phyloP scores from a whole-genome alignment of 1,284 basidiomycete species.

The Mycena sp. region DNA sequence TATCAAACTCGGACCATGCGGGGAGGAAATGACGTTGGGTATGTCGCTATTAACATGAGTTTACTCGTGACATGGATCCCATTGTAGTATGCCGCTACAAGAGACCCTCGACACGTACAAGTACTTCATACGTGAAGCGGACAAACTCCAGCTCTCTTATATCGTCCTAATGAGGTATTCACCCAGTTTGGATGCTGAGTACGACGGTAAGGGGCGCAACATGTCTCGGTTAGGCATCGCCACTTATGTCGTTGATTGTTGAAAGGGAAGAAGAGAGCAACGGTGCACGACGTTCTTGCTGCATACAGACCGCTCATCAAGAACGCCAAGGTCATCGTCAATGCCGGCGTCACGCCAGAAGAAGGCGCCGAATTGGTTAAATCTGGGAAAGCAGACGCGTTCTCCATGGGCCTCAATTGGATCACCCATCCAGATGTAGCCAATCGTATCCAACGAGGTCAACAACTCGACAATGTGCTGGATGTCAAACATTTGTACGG shows the following conservation, averaged over 20 bases:
- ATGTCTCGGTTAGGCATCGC: conserved; percentile 20
- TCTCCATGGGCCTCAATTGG: conserved; percentile 41
- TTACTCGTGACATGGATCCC: conserved; percentile 24
- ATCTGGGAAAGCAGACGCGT: conserved; percentile 42
- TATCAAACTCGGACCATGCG: conserved; percentile 61
- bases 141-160: conserved; percentile 49
- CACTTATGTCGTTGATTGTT: background rate
- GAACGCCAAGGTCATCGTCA: conserved; percentile 45
- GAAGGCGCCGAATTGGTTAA: conserved; percentile 44
- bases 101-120: conserved; percentile 51
- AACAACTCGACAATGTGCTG: conserved; percentile 18
- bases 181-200: conserved; percentile 1
- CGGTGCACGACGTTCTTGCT: conserved; percentile 38
- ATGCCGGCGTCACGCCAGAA: conserved; percentile 42
- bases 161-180: conserved; percentile 47
- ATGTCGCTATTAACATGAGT: conserved; percentile 29
- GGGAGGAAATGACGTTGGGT: too few relatives aligned
- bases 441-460: conserved; percentile 16
- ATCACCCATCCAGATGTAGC: conserved; percentile 14
- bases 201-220: conserved; percentile 27
- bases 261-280: conserved; percentile 27
- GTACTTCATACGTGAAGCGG: conserved; percentile 48
- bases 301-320: conserved; percentile 47
- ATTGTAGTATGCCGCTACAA: conserved; percentile 48
- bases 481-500: too few relatives aligned